A percentile compares a stretch with the other conserved stretches of the same genome.
These are phyloP conservation scores for Coemansia biformis DNA, from an alignment of 192 early-diverging fungal genomes.

Conservation along the genomic window DNA sequence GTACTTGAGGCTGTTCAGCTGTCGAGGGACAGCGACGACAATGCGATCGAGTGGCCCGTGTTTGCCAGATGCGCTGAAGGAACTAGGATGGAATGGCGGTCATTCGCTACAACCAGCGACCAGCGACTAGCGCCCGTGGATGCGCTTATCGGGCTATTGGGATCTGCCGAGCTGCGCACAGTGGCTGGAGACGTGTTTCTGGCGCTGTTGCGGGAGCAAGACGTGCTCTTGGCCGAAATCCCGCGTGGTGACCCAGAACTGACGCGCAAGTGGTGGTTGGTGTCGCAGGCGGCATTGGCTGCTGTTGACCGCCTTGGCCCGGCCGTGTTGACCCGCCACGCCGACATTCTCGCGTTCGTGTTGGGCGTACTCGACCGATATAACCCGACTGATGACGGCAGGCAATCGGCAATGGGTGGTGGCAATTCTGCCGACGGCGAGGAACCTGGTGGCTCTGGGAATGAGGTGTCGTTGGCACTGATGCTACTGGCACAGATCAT, in stretches of 20 bases:
- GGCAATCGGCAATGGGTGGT: too few relatives aligned
- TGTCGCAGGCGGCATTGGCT: constrained; percentile 44
- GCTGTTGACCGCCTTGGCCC: constrained; percentile 71
- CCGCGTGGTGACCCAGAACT: constrained; percentile 4
- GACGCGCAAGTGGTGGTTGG: constrained; percentile 37
- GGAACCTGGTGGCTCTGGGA: constrained; percentile 14
- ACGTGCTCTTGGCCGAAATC: constrained; percentile 43
- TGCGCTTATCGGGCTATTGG: constrained; percentile 62
- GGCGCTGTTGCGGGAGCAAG: constrained; percentile 66
- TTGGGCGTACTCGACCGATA: constrained; percentile 57
- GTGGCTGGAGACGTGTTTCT: constrained; percentile 72
- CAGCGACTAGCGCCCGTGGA: constrained; percentile 53
- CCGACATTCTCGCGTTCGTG: constrained; percentile 69
- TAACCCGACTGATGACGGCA: constrained; percentile 4
- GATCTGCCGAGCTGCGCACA: constrained; percentile 49
- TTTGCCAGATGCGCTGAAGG: constrained; percentile 1
- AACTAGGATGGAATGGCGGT: constrained; percentile 7
- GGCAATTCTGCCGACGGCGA: constrained; percentile 8
- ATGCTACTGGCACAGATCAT: constrained; percentile 62
- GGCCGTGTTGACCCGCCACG: constrained; percentile 65
- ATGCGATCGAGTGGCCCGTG: constrained; percentile 27
- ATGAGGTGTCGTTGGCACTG: constrained; percentile 54
- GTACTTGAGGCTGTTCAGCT: constrained; percentile 27
- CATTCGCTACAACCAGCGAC: neutral
- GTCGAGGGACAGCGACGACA: constrained; percentile 16